phyloP scores from a whole-genome alignment of 208 protist species.

The Wallacemonas sp. region DNA sequence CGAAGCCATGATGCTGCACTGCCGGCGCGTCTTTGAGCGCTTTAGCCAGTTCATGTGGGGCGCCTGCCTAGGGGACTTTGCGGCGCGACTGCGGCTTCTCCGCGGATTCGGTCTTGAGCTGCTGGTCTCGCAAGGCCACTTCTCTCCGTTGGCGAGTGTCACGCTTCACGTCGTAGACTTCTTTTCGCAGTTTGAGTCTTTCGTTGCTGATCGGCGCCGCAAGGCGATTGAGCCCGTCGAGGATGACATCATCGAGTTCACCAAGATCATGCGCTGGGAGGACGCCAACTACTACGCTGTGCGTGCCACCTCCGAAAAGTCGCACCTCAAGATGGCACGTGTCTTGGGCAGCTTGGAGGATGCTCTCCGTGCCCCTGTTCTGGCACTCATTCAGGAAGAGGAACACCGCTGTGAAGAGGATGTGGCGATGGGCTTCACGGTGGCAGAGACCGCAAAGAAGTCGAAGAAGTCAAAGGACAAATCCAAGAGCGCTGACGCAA shows the following conservation, averaged over 20 bases:
- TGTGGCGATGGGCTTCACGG: constrained; percentile 62
- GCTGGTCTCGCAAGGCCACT: constrained; percentile 32
- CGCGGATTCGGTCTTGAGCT: constrained; percentile 72
- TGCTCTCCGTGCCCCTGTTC: constrained; percentile 68
- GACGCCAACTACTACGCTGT: constrained; percentile 96
- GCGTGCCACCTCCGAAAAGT: constrained; percentile 93
- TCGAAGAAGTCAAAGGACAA: constrained; percentile 18
- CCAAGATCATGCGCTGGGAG: constrained; percentile 92
- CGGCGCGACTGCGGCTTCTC: constrained; percentile 61
- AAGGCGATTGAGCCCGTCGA: constrained; percentile 67
- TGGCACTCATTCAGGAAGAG: constrained; percentile 56
- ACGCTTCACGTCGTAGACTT: constrained; percentile 81
- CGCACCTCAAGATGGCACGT: constrained; percentile 94
- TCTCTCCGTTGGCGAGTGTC: constrained; percentile 65
- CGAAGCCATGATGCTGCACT: constrained; percentile 28
- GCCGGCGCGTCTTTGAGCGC: constrained; percentile 47
- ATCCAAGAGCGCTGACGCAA: neutral
- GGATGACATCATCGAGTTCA: constrained; percentile 87
- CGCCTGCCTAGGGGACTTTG: constrained; percentile 77
- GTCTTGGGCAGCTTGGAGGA: constrained; percentile 69
- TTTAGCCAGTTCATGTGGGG: constrained; percentile 82
- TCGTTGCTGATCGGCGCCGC: constrained; percentile 42
- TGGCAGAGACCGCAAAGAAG: constrained; percentile 20
- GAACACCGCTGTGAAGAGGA: constrained; percentile 88
- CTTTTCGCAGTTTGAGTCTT: constrained; percentile 75